Base-by-base conservation (phyloP, 2,329 filamentous ascomycete species). In the Fusarium setosum region DNA sequence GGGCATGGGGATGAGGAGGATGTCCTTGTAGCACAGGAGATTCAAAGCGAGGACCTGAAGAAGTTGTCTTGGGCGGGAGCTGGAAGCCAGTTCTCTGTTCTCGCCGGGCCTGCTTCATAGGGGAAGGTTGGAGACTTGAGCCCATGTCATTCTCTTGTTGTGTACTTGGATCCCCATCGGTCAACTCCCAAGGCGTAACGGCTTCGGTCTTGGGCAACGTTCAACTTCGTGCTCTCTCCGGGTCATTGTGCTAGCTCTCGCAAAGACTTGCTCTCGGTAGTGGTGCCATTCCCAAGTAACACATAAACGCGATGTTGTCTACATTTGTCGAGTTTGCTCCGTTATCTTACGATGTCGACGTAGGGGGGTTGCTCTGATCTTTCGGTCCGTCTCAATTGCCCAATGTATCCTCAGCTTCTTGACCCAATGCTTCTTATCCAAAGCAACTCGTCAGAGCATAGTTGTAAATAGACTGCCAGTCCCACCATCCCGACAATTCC, bases 1-100 rank as follows among this genome's bases (percentile, higher is more conserved):
- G 91, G 91, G 2, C 86, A 87, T 58, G 90, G 89, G 15, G 87
- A 83, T 1, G 86, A 86, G 20, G 90, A 94, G 41, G 92, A 96
- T 41, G 32, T 40, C 9, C 9, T 57, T 4, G 37, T 54, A 26
- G 42, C 44, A 17, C 57, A 34, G 38, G 23, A 40, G n/a, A 34
- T 61, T 13, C 44, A 29, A 18, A 23, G 52, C 10, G 41, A 61
- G 13, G 32, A 49, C 11, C 17, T 61, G 5, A 45, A 17, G 18
- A 13, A 3, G 34, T 42, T 61, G 26, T 56, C 15, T n/a, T 57
- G 49, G 48, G 57, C 52, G 11, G 60, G 52, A 15, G 61, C 61
- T 8, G 61, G 61, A 11, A 41, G 57, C 0, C 57, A 63, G 34
- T 61, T 54, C 26, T 53, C 52, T 4, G 24, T 53, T 9, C 31